Evolutionary conservation across 352 stramenopile species (phyloP).

Genomic region (Pythium myriotylum): DNA sequence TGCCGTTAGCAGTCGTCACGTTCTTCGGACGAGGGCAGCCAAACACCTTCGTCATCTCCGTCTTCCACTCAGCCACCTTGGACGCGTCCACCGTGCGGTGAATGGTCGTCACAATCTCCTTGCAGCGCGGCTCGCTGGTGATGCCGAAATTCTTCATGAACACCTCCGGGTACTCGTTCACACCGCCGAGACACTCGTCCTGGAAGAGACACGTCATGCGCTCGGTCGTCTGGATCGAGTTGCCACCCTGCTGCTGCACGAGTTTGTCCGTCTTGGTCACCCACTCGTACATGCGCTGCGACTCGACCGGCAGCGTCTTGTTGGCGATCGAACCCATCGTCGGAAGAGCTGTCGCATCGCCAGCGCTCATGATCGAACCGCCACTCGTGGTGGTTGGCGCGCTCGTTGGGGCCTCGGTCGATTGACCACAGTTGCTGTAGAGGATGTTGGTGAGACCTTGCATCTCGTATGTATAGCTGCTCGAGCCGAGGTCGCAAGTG

Average conservation of each 20-base stretch:
- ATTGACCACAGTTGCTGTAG: conserved; percentile 20
- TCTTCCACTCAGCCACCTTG: conserved; percentile 22
- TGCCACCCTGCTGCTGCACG: conserved; percentile 11
- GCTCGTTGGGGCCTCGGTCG: too few relatives aligned
- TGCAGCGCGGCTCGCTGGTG: conserved; percentile 23
- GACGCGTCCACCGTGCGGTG: conserved; percentile 1
- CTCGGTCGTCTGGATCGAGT: conserved; percentile 21
- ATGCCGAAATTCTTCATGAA: conserved; percentile 29
- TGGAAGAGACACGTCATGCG: conserved; percentile 30
- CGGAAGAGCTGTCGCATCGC: neutral
- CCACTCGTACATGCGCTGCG: conserved; percentile 5
- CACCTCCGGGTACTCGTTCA: conserved; percentile 20
- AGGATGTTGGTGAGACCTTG: conserved; percentile 20
- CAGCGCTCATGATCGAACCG: too few relatives aligned
- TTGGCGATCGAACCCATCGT: conserved; percentile 15
- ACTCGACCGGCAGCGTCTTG: neutral
- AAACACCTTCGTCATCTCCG: conserved; percentile 17
- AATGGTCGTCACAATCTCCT: conserved; percentile 23
- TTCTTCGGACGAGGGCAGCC: conserved; percentile 15
- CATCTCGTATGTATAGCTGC: conserved; percentile 38
- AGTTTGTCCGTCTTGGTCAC: conserved; percentile 14
- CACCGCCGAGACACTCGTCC: conserved; percentile 32
- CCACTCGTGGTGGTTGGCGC: neutral
- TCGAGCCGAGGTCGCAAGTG: conserved; percentile 21
- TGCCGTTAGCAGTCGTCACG: too few relatives aligned